A percentile compares a stretch with the other conserved stretches of the same genome.
Conservation (phyloP, 176 grass and related monocot species). For the Oryza meridionalis region DNA sequence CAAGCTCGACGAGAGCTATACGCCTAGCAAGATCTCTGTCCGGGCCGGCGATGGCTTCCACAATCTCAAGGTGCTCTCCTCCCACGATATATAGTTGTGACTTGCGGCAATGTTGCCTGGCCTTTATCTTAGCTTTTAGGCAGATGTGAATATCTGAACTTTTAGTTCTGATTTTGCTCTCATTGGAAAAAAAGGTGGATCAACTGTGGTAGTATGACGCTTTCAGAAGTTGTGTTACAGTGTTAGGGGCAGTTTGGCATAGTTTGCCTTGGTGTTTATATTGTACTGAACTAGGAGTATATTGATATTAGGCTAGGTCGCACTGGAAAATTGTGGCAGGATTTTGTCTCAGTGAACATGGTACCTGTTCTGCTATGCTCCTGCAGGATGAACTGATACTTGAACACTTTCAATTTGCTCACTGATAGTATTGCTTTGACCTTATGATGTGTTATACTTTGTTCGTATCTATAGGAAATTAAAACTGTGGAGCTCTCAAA, state of each 20-base stretch:
- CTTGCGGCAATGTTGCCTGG: background rate
- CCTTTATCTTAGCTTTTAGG: background rate
- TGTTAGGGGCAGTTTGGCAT: background rate
- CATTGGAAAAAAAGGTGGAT: background rate
- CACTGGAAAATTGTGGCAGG: background rate
- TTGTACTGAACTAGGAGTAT: background rate
- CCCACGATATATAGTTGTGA: background rate
- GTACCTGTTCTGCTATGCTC: background rate
- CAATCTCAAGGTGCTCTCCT: slow-evolving; percentile 79
- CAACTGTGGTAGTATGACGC: background rate
- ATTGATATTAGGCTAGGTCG: background rate
- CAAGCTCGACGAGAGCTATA: slow-evolving; percentile 97
- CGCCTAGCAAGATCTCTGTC: slow-evolving; percentile 95
- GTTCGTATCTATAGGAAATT: slow-evolving; percentile 68
- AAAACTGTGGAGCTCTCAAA: slow-evolving; percentile 92
- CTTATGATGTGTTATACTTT: background rate
- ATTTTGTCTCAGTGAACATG: background rate
- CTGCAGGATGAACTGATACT: background rate
- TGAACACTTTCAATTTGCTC: background rate
- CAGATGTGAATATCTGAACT: background rate
- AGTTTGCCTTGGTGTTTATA: background rate
- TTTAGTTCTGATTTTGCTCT: background rate
- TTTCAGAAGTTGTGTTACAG: background rate
- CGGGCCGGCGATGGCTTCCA: slow-evolving; percentile 92
- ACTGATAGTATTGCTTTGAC: background rate